A percentile compares a stretch with the other conserved stretches of the same genome.
Conservation (phyloP, 2,329 filamentous ascomycete species). For the Thermoascus crustaceus region DNA sequence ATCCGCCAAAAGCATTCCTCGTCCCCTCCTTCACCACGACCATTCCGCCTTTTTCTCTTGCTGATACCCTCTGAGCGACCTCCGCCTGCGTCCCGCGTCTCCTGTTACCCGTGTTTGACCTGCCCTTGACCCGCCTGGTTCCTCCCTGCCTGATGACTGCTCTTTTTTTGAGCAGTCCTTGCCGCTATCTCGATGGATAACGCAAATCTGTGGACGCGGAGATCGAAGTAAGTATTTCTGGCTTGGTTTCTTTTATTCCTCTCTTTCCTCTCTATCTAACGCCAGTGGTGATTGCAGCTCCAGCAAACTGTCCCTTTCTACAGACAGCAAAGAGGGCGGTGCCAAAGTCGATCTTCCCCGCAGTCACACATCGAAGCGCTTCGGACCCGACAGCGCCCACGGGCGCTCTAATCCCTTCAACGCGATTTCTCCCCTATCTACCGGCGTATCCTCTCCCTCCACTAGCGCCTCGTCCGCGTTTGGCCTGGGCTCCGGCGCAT, state of each 20-base stretch:
- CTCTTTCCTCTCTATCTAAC: conserved; percentile 15
- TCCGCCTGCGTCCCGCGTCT: no score
- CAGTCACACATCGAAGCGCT: conserved; percentile 62
- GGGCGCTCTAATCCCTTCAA: conserved; percentile 71
- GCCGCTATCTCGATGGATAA: conserved; percentile 39
- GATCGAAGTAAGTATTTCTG: conserved; percentile 37
- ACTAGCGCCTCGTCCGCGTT: conserved; percentile 78
- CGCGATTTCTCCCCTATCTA: conserved; percentile 61
- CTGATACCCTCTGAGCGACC: conserved; percentile 10
- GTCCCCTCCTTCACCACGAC: conserved; percentile 13
- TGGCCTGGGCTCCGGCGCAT: conserved; percentile 86
- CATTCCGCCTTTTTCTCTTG: neutral
- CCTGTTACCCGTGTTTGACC: conserved; percentile 2
- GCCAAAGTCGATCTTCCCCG: conserved; percentile 52
- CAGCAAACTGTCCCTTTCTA: conserved; percentile 81
- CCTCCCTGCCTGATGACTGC: conserved; percentile 27
- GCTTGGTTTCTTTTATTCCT: conserved; percentile 4
- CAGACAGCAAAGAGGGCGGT: conserved; percentile 44
- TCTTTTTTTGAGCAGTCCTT: conserved; percentile 28
- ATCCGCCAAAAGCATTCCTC: conserved; percentile 18
- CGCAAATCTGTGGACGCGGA: conserved; percentile 43
- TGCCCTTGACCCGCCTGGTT: neutral
- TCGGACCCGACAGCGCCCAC: conserved; percentile 65
- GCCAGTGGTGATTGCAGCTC: conserved; percentile 45
- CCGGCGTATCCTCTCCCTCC: conserved; percentile 65